These are phyloP conservation scores for Penstemon eatonii DNA, from an alignment of 257 asterid species.

Conservation along the genomic window DNA sequence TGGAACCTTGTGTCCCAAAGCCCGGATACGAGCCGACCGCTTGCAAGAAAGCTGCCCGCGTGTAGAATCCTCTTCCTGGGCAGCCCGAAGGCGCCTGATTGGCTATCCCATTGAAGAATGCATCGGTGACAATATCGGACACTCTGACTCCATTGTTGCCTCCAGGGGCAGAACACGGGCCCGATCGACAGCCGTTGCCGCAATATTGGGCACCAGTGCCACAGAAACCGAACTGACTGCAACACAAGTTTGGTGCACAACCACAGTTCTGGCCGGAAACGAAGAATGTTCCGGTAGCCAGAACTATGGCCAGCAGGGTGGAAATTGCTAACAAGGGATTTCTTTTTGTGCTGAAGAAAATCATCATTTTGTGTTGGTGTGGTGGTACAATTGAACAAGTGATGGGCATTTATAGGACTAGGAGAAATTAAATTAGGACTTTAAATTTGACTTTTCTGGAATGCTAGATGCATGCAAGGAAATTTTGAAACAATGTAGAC, in stretches of 20 bases:
- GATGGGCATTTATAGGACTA: too few relatives aligned
- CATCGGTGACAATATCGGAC: conserved; percentile 27
- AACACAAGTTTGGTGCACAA: conserved; percentile 23
- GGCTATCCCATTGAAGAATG: conserved; percentile 38
- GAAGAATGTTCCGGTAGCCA: conserved; percentile 20
- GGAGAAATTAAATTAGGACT: too few relatives aligned
- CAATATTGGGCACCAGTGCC: conserved; percentile 39
- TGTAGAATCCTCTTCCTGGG: conserved; percentile 44
- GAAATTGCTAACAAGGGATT: background rate
- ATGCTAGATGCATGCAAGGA: too few relatives aligned
- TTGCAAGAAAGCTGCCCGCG: conserved; percentile 40
- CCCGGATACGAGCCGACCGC: conserved; percentile 38
- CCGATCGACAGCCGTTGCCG: conserved; percentile 46
- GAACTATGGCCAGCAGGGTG: conserved; percentile 27
- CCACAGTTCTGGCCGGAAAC: conserved; percentile 21
- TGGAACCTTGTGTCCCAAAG: conserved; percentile 45
- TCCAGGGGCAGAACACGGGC: conserved; percentile 27
- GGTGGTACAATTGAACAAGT: too few relatives aligned
- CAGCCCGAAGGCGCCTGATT: conserved; percentile 35
- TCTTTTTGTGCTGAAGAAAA: background rate
- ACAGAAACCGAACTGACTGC: conserved; percentile 48
- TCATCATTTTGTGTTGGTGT: background rate
- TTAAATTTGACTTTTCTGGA: too few relatives aligned
- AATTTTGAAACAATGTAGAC: too few relatives aligned
- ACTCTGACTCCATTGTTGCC: conserved; percentile 20